phyloP scores from a whole-genome alignment of 345 rosid species.

The Aegle marmelos region DNA sequence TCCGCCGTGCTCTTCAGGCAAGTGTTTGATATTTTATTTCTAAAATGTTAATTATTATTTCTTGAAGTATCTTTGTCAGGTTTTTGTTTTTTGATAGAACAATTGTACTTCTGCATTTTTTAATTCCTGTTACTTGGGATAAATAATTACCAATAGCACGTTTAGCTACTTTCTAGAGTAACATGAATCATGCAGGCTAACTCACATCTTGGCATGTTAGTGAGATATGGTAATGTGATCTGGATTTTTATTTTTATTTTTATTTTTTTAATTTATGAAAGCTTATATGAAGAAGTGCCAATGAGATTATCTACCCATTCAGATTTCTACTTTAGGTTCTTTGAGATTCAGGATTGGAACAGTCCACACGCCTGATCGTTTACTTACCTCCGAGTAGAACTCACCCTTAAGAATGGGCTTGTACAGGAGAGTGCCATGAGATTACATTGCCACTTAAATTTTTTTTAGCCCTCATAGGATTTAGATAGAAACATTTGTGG shows the following conservation, averaged over 20 bases:
- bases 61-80: conserved; percentile 11
- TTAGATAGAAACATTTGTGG: background rate
- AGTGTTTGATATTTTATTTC: conserved; percentile 14
- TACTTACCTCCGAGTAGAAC: no score
- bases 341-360: background rate
- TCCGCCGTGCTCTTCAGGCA: conserved; percentile 91
- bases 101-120: conserved; percentile 5
- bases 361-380: background rate
- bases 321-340: background rate
- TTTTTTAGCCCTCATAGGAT: background rate
- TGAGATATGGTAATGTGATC: background rate
- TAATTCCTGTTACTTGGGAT: conserved; percentile 4
- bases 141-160: conserved; percentile 4
- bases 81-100: background rate
- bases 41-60: background rate
- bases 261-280: no score
- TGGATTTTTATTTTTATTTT: background rate
- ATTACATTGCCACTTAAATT: background rate
- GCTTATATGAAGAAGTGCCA: background rate
- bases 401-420: no score
- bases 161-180: conserved; percentile 2
- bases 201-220: conserved; percentile 6
- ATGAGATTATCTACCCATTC: background rate
- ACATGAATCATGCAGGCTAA: background rate
- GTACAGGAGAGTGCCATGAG: background rate